These are phyloP conservation scores for Exserohilum rostratum DNA, from an alignment of 2,329 filamentous ascomycete species.

Conservation along the genomic window DNA sequence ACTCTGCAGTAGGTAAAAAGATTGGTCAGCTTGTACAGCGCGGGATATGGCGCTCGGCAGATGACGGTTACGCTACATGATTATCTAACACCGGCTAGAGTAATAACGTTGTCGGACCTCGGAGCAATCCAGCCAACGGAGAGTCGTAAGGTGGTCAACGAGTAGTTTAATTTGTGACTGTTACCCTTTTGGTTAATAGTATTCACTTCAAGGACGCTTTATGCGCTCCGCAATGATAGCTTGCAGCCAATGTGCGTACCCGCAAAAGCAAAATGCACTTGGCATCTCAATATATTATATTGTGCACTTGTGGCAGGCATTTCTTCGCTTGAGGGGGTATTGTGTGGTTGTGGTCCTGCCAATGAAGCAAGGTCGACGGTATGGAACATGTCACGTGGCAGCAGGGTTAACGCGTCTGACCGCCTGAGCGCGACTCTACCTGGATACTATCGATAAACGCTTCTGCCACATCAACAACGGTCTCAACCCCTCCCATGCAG, in stretches of 20 bases:
- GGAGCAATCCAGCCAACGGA: neutral
- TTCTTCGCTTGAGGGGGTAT: neutral
- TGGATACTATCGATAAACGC: conserved; percentile 31
- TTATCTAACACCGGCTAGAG: neutral
- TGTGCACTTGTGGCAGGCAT: neutral
- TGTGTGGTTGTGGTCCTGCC: neutral
- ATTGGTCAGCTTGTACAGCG: neutral
- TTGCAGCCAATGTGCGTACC: neutral
- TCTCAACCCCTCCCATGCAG: conserved; percentile 33
- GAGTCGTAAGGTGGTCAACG: too few species aligned
- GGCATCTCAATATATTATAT: neutral
- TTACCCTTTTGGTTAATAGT: too few species aligned
- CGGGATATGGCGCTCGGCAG: neutral
- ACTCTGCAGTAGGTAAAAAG: neutral
- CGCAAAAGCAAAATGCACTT: neutral
- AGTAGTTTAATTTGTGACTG: too few species aligned
- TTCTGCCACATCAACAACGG: conserved; percentile 19
- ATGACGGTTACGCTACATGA: neutral
- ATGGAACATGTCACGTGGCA: conserved; percentile 18
- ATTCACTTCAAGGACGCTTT: neutral
- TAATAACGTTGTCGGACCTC: neutral
- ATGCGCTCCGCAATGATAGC: neutral
- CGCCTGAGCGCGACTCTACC: conserved; percentile 17
- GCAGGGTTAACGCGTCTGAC: conserved; percentile 6
- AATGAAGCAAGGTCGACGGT: neutral